Conservation (phyloP, 805 yeast species). For the Hanseniaspora mollemarum region DNA sequence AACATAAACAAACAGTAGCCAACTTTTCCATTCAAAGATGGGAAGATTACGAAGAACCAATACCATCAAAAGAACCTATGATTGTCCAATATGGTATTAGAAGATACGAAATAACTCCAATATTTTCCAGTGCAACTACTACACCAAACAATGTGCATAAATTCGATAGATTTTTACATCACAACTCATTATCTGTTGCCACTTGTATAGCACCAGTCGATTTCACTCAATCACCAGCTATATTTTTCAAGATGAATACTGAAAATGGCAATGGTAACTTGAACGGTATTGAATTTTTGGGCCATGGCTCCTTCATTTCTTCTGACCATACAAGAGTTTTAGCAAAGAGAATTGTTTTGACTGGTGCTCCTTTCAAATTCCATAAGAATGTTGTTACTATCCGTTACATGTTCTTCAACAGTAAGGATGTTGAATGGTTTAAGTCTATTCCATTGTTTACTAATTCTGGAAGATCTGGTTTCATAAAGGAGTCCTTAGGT, state of each 20-base stretch:
- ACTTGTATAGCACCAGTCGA: constrained; percentile 80
- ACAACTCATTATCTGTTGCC: constrained; percentile 63
- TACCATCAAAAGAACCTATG: constrained; percentile 69
- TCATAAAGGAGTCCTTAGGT: constrained; percentile 89
- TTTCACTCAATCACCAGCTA: constrained; percentile 73
- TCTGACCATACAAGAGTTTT: constrained; percentile 74
- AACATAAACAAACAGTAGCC: constrained; percentile 72
- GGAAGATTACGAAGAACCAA: constrained; percentile 80
- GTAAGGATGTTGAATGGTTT: constrained; percentile 80
- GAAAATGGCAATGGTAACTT: constrained; percentile 32
- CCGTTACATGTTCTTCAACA: constrained; percentile 92
- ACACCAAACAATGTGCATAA: constrained; percentile 79
- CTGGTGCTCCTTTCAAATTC: constrained; percentile 92
- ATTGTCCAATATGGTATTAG: constrained; percentile 90
- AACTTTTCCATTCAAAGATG: constrained; percentile 75
- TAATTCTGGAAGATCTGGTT: constrained; percentile 84
- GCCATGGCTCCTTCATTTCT: constrained; percentile 81
- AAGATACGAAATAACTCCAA: constrained; percentile 69
- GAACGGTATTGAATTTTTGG: constrained; percentile 53
- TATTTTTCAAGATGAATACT: constrained; percentile 48
- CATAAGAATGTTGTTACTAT: constrained; percentile 86
- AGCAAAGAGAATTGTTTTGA: constrained; percentile 78
- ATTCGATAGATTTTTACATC: constrained; percentile 71
- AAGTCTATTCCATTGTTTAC: constrained; percentile 87
- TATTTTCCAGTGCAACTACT: constrained; percentile 67